Evolutionary conservation across 345 rosid genomes (phyloP), one percentile per base, ranked within the genome.

Genomic region (Trapa incisa): DNA sequence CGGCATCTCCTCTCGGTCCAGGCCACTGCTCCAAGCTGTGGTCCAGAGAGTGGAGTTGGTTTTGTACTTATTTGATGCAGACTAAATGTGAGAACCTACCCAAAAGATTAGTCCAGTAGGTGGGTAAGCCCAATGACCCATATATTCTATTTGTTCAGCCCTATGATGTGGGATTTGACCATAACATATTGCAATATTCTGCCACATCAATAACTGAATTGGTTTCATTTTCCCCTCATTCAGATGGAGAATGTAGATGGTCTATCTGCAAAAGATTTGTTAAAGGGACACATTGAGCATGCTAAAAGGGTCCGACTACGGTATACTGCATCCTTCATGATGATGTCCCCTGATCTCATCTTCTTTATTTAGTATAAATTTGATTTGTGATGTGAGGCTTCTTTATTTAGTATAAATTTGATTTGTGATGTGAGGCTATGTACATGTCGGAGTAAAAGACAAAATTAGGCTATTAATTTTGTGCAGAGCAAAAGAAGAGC

Each of bases 281-380:
- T 93, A 75, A 77, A 82, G 79, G 75, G 79, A 65, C 98, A 90
- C 71, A 63, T 93, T 39, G 73, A 76, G 67, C 84, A 74, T 65
- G 97, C 97, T 61, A 90, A 88, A 78, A 86, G 71, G 72, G 88
- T 93, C 71, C 89, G 97, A 43, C 77, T 87, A 22, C 65, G 79
- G 98, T 92, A 75, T 80, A 81, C 61, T 32, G 38, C 73, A 70
- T 65, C 65, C 37, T 60, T 61, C 22, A 43, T 41, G 41, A 12
- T 41, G 41, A 12, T 37, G 0, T n/a, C 36, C 45, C 52, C 17
- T 32, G 16, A 62, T 11, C 29, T 62, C 8, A 43, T 52, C 47
- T 14, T 67, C 3, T 17, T 39, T 22, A 5, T 7, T 4, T 5
- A 12, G 11, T 3, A 15, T 53, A 4, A 12, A 5, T 9, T 42